These are phyloP conservation scores for Boletus fagicola DNA, from an alignment of 768 basidiomycete genomes.

Conservation along the genomic window DNA sequence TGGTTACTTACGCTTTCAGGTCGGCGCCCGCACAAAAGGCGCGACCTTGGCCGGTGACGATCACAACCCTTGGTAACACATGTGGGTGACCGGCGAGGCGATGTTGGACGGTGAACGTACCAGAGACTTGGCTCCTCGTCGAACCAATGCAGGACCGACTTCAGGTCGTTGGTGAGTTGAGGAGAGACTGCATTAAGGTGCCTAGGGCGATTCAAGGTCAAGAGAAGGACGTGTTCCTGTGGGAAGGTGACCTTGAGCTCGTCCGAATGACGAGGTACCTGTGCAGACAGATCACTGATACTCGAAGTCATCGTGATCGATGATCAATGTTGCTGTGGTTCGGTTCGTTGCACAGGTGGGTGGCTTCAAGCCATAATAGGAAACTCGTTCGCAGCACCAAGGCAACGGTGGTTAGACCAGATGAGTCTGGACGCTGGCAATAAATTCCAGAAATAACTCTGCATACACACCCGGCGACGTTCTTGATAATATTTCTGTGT, in stretches of 20 bases:
- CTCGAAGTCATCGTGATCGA: slow-evolving; percentile 1
- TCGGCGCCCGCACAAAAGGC: slow-evolving; percentile 81
- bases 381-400: slow-evolving; percentile 10
- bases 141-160: slow-evolving; percentile 64
- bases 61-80: slow-evolving; percentile 53
- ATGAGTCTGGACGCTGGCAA: background rate
- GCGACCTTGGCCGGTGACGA: slow-evolving; percentile 72
- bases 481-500: background rate
- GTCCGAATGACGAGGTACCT: slow-evolving; percentile 33
- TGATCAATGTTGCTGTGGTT: background rate
- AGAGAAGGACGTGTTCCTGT: slow-evolving; percentile 47
- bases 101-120: slow-evolving; percentile 37
- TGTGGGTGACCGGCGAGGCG: background rate
- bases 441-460: background rate
- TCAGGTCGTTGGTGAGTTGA: slow-evolving; percentile 52
- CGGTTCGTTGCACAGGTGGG: background rate
- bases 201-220: slow-evolving; percentile 67
- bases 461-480: background rate
- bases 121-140: slow-evolving; percentile 70
- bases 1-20: slow-evolving; percentile 57
- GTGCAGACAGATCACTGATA: background rate
- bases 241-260: slow-evolving; percentile 44
- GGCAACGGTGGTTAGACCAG: too few relatives aligned
- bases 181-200: slow-evolving; percentile 74
- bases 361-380: background rate